Percentiles rank a stretch among this genome's conserved stretches.
Evolutionary conservation across 2,329 filamentous ascomycete genomes (phyloP).

Genomic region (Stemphylium beticola): DNA sequence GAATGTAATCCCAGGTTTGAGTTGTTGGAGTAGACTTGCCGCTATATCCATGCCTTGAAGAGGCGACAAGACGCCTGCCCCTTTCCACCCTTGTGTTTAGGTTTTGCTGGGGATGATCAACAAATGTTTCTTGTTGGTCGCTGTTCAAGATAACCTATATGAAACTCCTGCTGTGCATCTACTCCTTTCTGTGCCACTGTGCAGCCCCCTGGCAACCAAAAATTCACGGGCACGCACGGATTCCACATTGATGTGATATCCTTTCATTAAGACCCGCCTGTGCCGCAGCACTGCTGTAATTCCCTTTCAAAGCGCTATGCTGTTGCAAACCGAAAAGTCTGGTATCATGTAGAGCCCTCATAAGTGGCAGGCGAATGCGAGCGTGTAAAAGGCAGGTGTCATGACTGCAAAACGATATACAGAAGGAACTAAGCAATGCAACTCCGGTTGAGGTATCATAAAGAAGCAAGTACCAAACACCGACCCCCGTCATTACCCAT

Average conservation of each 20-base stretch:
- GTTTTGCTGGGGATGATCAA: background rate
- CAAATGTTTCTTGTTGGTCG: background rate
- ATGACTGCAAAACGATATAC: conserved; percentile 32
- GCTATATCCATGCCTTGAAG: background rate
- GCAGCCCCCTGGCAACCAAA: too few relatives aligned
- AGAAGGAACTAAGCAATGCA: conserved; percentile 19
- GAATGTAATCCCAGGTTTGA: conserved; percentile 2
- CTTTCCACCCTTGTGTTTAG: background rate
- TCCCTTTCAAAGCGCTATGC: conserved; percentile 9
- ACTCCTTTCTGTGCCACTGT: conserved; percentile 8
- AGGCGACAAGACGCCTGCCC: background rate
- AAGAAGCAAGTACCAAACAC: conserved; percentile 18
- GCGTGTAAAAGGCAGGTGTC: conserved; percentile 21
- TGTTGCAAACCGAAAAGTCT: conserved; percentile 17
- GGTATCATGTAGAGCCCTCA: conserved; percentile 30
- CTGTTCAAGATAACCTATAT: conserved; percentile 1
- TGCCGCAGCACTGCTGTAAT: background rate
- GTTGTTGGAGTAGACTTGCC: background rate
- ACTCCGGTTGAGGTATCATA: conserved; percentile 28
- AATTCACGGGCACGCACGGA: too few relatives aligned
- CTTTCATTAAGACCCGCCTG: background rate
- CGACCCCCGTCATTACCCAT: conserved; percentile 15
- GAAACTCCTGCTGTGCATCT: conserved; percentile 11
- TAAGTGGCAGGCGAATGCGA: conserved; percentile 18
- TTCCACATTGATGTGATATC: background rate